These are phyloP conservation scores for Lasiodiplodia sp. DNA, from an alignment of 2,329 filamentous ascomycete genomes.

Conservation along the genomic window DNA sequence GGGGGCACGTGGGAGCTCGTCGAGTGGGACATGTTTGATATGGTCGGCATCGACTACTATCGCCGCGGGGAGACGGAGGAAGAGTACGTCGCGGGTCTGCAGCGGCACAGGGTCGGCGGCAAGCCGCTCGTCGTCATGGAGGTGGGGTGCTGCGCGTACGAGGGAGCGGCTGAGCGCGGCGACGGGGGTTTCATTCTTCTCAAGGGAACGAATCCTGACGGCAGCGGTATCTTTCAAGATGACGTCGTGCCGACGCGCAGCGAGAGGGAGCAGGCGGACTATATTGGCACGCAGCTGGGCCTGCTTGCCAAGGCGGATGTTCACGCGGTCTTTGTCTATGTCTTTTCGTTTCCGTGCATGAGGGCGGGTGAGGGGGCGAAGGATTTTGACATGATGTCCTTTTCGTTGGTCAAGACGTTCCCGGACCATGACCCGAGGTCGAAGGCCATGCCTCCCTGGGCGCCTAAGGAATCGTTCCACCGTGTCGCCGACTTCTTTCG, in stretches of 20 bases:
- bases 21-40: not conserved
- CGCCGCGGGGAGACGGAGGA: not conserved
- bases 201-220: not conserved
- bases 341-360: conserved; percentile 4
- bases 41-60: conserved; percentile 5
- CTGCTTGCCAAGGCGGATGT: not conserved
- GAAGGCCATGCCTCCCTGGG: not conserved
- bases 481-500: not conserved
- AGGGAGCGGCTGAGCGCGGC: not conserved
- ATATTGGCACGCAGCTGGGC: not conserved
- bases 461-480: not conserved
- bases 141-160: not conserved
- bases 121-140: conserved; percentile 1
- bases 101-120: not conserved
- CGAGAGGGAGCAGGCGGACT: not conserved
- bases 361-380: not conserved
- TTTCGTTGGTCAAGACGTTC: conserved; percentile 6
- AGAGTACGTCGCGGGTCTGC: not conserved
- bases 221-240: not conserved
- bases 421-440: not conserved
- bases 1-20: not conserved
- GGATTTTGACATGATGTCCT: not conserved
- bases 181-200: not conserved
- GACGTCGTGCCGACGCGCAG: not conserved
- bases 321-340: not conserved